Conservation (phyloP, 495 filamentous ascomycete species). For the Neurospora sp. region DNA sequence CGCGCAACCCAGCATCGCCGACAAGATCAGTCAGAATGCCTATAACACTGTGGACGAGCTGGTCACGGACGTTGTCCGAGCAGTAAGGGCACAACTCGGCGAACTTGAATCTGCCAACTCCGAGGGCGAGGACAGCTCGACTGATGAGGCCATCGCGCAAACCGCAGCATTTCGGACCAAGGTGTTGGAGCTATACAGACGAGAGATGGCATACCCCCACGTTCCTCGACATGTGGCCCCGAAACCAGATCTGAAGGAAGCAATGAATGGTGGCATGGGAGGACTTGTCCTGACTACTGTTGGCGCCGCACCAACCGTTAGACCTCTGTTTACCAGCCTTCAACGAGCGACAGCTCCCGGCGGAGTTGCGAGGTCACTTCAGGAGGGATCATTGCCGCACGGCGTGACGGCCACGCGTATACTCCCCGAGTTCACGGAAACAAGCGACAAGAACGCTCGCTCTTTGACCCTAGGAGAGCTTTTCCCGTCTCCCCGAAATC, state of each 20-base stretch:
- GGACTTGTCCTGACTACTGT: constrained; percentile 60
- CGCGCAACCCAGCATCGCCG: constrained; percentile 27
- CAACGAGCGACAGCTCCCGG: constrained; percentile 35
- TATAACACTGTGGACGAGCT: constrained; percentile 38
- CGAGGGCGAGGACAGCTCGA: constrained; percentile 11
- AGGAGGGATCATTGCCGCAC: constrained; percentile 57
- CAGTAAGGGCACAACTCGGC: constrained; percentile 27
- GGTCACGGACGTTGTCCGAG: constrained; percentile 31
- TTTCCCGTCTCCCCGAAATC: constrained; percentile 59
- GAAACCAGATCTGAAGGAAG: constrained; percentile 6
- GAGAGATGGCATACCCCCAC: constrained; percentile 30
- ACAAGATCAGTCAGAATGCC: constrained; percentile 30
- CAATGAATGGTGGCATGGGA: constrained; percentile 17
- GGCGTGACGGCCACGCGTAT: constrained; percentile 64
- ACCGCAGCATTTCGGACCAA: constrained; percentile 32
- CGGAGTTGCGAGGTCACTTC: constrained; percentile 34
- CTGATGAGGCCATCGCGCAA: constrained; percentile 24
- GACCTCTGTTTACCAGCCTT: constrained; percentile 76
- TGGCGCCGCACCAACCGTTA: constrained; percentile 57
- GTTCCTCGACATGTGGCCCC: constrained; percentile 8
- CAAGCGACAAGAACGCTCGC: constrained; percentile 36
- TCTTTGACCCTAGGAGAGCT: constrained; percentile 64
- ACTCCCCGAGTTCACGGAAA: constrained; percentile 32
- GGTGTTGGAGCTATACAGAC: constrained; percentile 28
- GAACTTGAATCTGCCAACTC: constrained; percentile 23